Percentiles rank a stretch among this genome's conserved stretches.
Conservation (phyloP, 169 alveolate genomes). For the Plasmodium yoelii region DNA sequence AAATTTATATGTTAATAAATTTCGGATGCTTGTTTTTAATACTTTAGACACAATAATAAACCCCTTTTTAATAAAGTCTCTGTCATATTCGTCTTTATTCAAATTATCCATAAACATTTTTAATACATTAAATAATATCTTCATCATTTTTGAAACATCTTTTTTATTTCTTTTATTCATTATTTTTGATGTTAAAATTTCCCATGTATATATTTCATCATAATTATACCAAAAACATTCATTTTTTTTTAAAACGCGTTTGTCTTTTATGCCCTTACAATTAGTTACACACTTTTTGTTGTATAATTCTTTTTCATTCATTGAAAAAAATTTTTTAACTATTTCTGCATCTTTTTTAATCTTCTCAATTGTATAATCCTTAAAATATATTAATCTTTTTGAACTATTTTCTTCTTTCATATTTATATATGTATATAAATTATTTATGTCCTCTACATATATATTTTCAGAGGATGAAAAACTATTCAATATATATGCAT, state of each 20-base stretch:
- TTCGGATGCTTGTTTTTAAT: slow-evolving; percentile 33
- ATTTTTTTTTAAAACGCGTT: background rate
- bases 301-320: slow-evolving; percentile 2
- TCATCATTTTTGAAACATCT: slow-evolving; percentile 43
- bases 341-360: slow-evolving; percentile 8
- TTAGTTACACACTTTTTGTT: no score
- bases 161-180: slow-evolving; percentile 50
- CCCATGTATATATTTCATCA: slow-evolving; percentile 73
- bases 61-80: slow-evolving; percentile 46
- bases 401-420: background rate
- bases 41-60: slow-evolving; percentile 57
- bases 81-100: slow-evolving; percentile 26
- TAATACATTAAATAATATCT: slow-evolving; percentile 33
- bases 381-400: background rate
- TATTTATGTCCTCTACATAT: slow-evolving; percentile 21
- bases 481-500: slow-evolving; percentile 49
- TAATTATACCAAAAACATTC: slow-evolving; percentile 39
- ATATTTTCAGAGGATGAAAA: slow-evolving; percentile 1
- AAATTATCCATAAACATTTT: slow-evolving; percentile 40
- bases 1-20: slow-evolving; percentile 37
- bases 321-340: background rate
- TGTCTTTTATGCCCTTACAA: slow-evolving; percentile 3
- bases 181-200: slow-evolving; percentile 20
- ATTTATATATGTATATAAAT: background rate
- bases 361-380: background rate